Base-by-base conservation (phyloP, 805 yeast genomes). In the Kuraishia floccosa region DNA sequence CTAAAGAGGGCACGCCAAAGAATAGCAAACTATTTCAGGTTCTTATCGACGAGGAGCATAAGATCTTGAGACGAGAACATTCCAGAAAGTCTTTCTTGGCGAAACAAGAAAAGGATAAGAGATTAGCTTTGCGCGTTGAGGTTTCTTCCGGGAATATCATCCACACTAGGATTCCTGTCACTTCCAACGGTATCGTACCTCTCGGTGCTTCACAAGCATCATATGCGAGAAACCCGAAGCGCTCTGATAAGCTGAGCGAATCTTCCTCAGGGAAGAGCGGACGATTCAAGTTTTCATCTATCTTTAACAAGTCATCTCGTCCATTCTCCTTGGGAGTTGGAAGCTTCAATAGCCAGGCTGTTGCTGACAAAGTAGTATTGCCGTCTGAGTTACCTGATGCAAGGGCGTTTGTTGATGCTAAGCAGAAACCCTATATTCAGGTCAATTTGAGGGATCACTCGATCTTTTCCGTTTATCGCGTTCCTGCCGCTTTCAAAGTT, bases 311-410 rank as follows among this genome's bases (percentile, higher is more conserved):
- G 37, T 51, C 58, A 11, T 58, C 72, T 1, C 63, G 82, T 33
- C 77, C 83, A 17, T 79, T 79, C 39, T 65, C 80, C 1, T 58
- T 73, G 27, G 66, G 63, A 39, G 68, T 54, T 41, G 43, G 54
- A 30, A 47, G 64, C 27, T 47, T 48, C 24, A 32, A 10, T 35
- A 12, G 55, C 35, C 41, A 56, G 56, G 35, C 56, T 34, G 46
- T 47, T 18, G 42, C 63, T 5, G 81, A 74, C 20, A 53, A 61
- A 40, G 52, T 65, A 21, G 68, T 67, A 17, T 54, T 51, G n/a
- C 64, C 71, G 1, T 45, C 47, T 27, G 81, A 76, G 27, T 56
- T 86, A 28, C 94, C 94, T 0, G 67, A 60, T 30, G 56, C 72
- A 3, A 58, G 54, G 2, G 32, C 49, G 3, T 44, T 49, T 19